Evolutionary conservation across 495 filamentous ascomycete genomes (phyloP).

Genomic region (Saxophila tyrrhenica): DNA sequence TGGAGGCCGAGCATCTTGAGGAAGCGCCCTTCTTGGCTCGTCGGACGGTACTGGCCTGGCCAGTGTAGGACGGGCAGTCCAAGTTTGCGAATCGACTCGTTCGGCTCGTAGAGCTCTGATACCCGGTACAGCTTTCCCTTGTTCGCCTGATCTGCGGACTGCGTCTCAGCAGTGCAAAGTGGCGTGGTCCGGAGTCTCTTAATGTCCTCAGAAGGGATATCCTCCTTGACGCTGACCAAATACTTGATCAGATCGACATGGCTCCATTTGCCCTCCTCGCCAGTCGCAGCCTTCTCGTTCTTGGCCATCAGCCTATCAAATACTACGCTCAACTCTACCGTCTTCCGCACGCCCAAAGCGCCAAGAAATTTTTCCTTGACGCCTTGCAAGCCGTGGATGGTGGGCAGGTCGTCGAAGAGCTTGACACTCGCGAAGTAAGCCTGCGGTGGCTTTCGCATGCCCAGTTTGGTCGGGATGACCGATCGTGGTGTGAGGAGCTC

Average conservation of each 20-base stretch:
- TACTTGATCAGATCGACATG: slow-evolving; percentile 94
- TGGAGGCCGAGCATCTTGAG: slow-evolving; percentile 59
- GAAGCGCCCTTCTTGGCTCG: slow-evolving; percentile 61
- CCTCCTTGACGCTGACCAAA: slow-evolving; percentile 73
- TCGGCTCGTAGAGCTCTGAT: slow-evolving; percentile 77
- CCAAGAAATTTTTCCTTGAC: slow-evolving; percentile 83
- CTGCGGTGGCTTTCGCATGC: slow-evolving; percentile 77
- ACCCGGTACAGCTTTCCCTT: slow-evolving; percentile 55
- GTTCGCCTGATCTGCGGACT: slow-evolving; percentile 22
- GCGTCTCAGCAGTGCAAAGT: slow-evolving; percentile 68
- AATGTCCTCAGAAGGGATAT: slow-evolving; percentile 79
- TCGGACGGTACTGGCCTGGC: slow-evolving; percentile 53
- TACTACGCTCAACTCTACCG: slow-evolving; percentile 84
- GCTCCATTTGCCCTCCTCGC: slow-evolving; percentile 56
- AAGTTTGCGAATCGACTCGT: slow-evolving; percentile 53
- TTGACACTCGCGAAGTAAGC: slow-evolving; percentile 89
- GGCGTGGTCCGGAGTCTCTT: slow-evolving; percentile 61
- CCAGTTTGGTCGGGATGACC: slow-evolving; percentile 80
- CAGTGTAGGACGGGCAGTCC: slow-evolving; percentile 74
- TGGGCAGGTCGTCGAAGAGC: slow-evolving; percentile 85
- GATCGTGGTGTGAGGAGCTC: slow-evolving; percentile 52
- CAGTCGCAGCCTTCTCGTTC: slow-evolving; percentile 24
- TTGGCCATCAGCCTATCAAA: slow-evolving; percentile 69
- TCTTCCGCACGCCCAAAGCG: slow-evolving; percentile 73
- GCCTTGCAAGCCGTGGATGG: slow-evolving; percentile 56